These are phyloP conservation scores for Pulveroboletus sp. DNA, from an alignment of 768 basidiomycete genomes.

Conservation along the genomic window DNA sequence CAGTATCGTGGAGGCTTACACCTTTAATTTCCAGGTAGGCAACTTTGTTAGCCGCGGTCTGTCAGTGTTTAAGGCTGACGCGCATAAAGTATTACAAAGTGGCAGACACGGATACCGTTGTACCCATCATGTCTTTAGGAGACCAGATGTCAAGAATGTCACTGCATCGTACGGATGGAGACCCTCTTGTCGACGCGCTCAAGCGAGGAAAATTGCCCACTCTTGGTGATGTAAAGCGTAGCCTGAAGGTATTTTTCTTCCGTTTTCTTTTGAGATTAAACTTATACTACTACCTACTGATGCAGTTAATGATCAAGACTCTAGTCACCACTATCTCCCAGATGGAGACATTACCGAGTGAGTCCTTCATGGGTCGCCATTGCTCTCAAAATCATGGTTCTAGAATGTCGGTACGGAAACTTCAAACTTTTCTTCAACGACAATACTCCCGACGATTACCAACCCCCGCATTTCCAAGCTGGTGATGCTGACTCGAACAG, in stretches of 20 bases:
- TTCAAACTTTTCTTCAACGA: slow-evolving; percentile 88
- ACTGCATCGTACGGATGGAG: slow-evolving; percentile 39
- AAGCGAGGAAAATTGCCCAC: slow-evolving; percentile 66
- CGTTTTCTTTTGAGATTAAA: neutral
- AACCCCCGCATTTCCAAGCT: slow-evolving; percentile 76
- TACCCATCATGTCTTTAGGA: slow-evolving; percentile 76
- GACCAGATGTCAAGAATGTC: slow-evolving; percentile 54
- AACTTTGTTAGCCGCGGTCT: neutral
- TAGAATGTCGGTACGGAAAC: slow-evolving; percentile 81
- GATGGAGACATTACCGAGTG: slow-evolving; percentile 79
- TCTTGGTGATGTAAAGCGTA: slow-evolving; percentile 76
- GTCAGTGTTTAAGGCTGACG: slow-evolving; percentile 5
- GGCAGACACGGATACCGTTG: slow-evolving; percentile 53
- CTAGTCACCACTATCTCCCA: slow-evolving; percentile 75
- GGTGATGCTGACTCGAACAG: slow-evolving; percentile 71
- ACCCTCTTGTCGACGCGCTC: slow-evolving; percentile 60
- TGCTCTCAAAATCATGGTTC: neutral
- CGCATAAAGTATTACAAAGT: slow-evolving; percentile 60
- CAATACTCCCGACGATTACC: slow-evolving; percentile 75
- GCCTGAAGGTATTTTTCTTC: slow-evolving; percentile 57
- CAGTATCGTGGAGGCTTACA: slow-evolving; percentile 86
- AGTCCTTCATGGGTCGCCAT: slow-evolving; percentile 20
- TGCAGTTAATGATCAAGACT: slow-evolving; percentile 70
- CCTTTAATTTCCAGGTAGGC: slow-evolving; percentile 77
- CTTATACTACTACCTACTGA: neutral